Evolutionary conservation across 176 grass and related monocot species (phyloP).

Genomic region (Leersia perrieri): DNA sequence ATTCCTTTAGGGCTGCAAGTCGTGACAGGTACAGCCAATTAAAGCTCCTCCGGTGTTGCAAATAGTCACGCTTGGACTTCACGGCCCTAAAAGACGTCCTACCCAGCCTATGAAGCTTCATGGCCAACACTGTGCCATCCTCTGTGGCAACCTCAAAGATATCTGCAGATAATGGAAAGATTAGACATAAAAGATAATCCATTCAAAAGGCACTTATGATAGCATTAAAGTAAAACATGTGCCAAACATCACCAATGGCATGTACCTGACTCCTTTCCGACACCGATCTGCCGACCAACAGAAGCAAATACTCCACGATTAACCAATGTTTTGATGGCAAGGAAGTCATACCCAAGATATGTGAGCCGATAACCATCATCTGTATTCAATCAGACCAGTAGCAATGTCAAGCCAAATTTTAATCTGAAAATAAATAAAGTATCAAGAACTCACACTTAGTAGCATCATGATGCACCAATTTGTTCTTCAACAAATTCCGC

Average conservation of each 20-base stretch:
- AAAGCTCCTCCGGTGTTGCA: slow-evolving; percentile 71
- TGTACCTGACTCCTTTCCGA: slow-evolving; percentile 91
- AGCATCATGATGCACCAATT: slow-evolving; percentile 82
- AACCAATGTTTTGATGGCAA: slow-evolving; percentile 88
- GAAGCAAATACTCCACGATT: slow-evolving; percentile 79
- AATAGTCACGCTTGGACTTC: slow-evolving; percentile 96
- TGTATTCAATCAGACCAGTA: slow-evolving; percentile 25
- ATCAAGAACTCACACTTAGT: slow-evolving; percentile 63
- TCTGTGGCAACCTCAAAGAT: slow-evolving; percentile 94
- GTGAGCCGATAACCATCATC: slow-evolving; percentile 92
- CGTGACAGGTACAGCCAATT: slow-evolving; percentile 91
- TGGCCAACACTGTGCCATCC: slow-evolving; percentile 81
- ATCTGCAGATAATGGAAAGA: slow-evolving; percentile 34
- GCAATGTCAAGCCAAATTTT: slow-evolving; percentile 17
- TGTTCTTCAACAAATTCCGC: slow-evolving; percentile 88
- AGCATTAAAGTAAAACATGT: neutral
- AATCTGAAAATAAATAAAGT: neutral
- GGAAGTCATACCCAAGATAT: slow-evolving; percentile 97
- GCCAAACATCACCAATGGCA: neutral
- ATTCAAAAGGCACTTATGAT: neutral
- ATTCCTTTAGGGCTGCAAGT: slow-evolving; percentile 86
- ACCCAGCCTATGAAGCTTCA: slow-evolving; percentile 96
- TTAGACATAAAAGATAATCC: neutral
- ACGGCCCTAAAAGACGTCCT: slow-evolving; percentile 92
- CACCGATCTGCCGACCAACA: slow-evolving; percentile 89